These are phyloP conservation scores for Lipomyces lipofer DNA, from an alignment of 805 yeast species.

Conservation along the genomic window DNA sequence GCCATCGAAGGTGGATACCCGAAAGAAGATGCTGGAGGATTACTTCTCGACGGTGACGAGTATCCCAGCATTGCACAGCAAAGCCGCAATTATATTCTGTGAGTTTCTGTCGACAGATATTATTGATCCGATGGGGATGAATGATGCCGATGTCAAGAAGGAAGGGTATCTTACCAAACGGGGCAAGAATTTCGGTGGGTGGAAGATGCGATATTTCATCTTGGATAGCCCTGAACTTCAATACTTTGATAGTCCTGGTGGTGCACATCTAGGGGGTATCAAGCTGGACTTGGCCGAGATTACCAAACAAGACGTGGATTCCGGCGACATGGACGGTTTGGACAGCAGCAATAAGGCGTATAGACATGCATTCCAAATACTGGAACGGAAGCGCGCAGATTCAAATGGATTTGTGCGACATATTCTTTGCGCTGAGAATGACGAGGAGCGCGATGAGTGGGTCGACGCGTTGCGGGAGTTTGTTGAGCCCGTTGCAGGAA, in stretches of 20 bases:
- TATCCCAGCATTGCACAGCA: constrained; percentile 56
- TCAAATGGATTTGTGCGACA: constrained; percentile 41
- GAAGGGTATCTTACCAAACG: constrained; percentile 68
- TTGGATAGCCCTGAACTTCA: constrained; percentile 60
- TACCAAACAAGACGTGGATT: constrained; percentile 18
- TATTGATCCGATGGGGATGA: constrained; percentile 51
- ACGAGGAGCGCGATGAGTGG: constrained; percentile 75
- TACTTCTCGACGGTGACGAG: constrained; percentile 60
- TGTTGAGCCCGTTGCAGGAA: background rate
- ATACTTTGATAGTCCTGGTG: constrained; percentile 59
- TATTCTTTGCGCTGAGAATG: constrained; percentile 75
- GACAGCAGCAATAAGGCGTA: constrained; percentile 41
- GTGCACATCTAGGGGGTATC: constrained; percentile 54
- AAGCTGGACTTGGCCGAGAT: constrained; percentile 54
- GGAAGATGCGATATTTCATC: constrained; percentile 72
- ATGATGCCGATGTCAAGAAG: constrained; percentile 50
- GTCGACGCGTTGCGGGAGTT: constrained; percentile 46
- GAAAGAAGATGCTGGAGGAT: constrained; percentile 56
- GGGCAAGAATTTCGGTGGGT: constrained; percentile 63
- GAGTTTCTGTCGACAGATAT: constrained; percentile 68
- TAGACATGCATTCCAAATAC: constrained; percentile 59
- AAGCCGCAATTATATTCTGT: constrained; percentile 54
- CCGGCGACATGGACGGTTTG: background rate
- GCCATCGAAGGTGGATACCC: constrained; percentile 64
- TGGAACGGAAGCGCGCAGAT: constrained; percentile 46